Base-by-base conservation (phyloP, 1,284 basidiomycete genomes). In the Ceratobasidium sp. region DNA sequence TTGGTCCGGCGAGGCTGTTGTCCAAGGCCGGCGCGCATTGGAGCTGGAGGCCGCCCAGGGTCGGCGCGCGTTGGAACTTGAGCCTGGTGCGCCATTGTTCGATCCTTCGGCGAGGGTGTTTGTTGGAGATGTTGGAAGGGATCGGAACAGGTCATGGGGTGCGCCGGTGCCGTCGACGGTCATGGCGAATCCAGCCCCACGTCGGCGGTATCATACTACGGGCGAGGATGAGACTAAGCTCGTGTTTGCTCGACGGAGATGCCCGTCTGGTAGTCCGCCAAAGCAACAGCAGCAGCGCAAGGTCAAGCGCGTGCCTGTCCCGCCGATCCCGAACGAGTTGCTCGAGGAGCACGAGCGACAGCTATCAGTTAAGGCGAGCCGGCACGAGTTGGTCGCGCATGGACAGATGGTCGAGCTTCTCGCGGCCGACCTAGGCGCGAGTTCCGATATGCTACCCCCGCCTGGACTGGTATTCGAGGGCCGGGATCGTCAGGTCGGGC, bases 311-410 rank as follows among this genome's bases (percentile, higher is more conserved):
- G 73, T 75, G 5, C 73, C 73, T 0, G 73, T 75, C 15, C 73
- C 73, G 5, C 73, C 73, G n/a, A 75, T 75, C n/a, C 73, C 73
- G 4, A 33, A 26, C 33, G 73, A 75, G 73, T 28, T 75, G 17
- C 62, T 75, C 15, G 61, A 75, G 40, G 73, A 75, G 73, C 73
- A 75, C 50, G 33, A 75, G 50, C 73, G 73, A 13, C 73, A 75
- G 50, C 10, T 75, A 3, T 40, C 23, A 23, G 17, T 54, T 33
- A 64, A 65, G 61, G 9, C 26, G 59, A 10, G 26, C 46, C 15
- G 46, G 54, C 7, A 42, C 59, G 40, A 48, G 7, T 66, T 50
- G 62, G 62, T 56, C 3, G 69, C 44, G 12, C 54, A 26, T 5
- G 33, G 33, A 33, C 33, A 33, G 33, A 57, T 69, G 67, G 26